A percentile compares a stretch with the other conserved stretches of the same genome.
Evolutionary conservation across 805 yeast genomes (phyloP).

Genomic region (Monosporozyma aerobia): DNA sequence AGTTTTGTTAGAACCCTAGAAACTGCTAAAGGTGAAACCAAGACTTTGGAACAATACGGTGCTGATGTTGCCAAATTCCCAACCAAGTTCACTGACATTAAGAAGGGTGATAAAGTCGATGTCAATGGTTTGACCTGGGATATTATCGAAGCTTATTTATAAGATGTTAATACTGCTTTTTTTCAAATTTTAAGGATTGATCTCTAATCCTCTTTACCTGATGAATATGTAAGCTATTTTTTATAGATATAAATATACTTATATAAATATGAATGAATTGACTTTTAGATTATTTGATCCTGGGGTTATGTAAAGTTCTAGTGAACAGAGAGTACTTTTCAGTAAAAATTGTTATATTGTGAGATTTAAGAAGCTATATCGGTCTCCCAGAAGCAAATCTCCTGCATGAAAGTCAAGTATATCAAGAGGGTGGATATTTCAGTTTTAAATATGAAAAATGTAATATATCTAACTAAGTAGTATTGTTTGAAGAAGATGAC

Average conservation of each 20-base stretch:
- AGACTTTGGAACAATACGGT: constrained; percentile 19
- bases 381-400: too few species aligned
- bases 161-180: neutral
- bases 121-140: constrained; percentile 23
- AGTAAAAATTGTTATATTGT: too few species aligned
- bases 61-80: constrained; percentile 22
- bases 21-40: constrained; percentile 8
- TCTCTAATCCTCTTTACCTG: neutral
- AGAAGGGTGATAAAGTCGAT: constrained; percentile 17
- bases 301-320: too few species aligned
- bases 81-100: constrained; percentile 13
- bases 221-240: too few species aligned
- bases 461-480: too few species aligned
- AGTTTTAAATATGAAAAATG: too few species aligned
- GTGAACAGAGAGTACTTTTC: too few species aligned
- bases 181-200: neutral
- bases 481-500: too few species aligned
- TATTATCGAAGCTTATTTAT: constrained; percentile 23
- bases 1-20: constrained; percentile 24
- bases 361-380: too few species aligned
- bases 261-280: neutral
- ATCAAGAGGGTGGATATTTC: too few species aligned
- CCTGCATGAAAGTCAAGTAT: too few species aligned
- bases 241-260: neutral
- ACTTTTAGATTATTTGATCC: too few species aligned